These are phyloP conservation scores for Chaetomidium leptoderma DNA, from an alignment of 495 filamentous ascomycete genomes.

Conservation along the genomic window DNA sequence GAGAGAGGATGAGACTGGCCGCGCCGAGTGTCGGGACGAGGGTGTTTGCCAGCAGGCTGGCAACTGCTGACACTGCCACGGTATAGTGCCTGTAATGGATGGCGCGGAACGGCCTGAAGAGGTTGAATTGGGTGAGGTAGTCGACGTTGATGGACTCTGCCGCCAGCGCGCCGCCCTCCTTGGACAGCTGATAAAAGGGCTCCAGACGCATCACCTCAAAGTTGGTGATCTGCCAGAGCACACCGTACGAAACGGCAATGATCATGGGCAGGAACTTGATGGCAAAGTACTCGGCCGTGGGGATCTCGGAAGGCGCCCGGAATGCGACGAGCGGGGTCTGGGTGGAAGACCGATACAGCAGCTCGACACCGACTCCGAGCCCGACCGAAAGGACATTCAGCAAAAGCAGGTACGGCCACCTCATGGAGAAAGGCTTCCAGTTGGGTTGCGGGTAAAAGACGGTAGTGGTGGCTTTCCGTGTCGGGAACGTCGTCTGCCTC, in stretches of 20 bases:
- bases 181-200: conserved; percentile 69
- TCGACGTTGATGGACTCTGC: conserved; percentile 67
- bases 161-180: conserved; percentile 57
- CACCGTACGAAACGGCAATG: conserved; percentile 64
- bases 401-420: conserved; percentile 53
- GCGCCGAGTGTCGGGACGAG: conserved; percentile 60
- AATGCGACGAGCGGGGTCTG: conserved; percentile 48
- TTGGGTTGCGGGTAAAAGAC: conserved; percentile 58
- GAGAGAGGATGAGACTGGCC: conserved; percentile 51
- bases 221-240: conserved; percentile 70
- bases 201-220: conserved; percentile 72
- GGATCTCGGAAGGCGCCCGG: conserved; percentile 47
- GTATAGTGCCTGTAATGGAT: conserved; percentile 58
- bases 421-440: conserved; percentile 71
- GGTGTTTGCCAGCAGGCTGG: conserved; percentile 59
- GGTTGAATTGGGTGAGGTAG: conserved; percentile 61
- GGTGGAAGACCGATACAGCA: conserved; percentile 55
- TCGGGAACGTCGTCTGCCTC: conserved; percentile 32
- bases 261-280: conserved; percentile 71
- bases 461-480: conserved; percentile 29
- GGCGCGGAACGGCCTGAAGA: conserved; percentile 59
- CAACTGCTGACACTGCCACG: conserved; percentile 58
- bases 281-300: conserved; percentile 53
- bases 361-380: conserved; percentile 55
- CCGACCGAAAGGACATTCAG: conserved; percentile 55